phyloP scores from a whole-genome alignment of 768 basidiomycete genomes.

The Podaxis rugospora region DNA sequence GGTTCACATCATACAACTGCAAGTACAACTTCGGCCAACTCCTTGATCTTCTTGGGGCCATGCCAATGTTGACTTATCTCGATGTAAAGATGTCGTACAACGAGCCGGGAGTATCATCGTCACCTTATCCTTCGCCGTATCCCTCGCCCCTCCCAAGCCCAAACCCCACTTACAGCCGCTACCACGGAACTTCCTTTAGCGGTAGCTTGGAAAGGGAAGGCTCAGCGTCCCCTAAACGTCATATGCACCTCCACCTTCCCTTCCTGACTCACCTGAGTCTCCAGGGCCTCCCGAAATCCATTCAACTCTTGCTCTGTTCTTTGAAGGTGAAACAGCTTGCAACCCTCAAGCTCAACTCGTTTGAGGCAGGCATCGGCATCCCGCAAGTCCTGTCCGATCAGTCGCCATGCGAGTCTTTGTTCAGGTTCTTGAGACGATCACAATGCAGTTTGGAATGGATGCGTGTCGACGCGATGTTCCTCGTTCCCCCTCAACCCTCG shows the following conservation, averaged over 20 bases:
- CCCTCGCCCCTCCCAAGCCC: slow-evolving; percentile 7
- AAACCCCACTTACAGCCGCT: not conserved
- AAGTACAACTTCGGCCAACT: slow-evolving; percentile 10
- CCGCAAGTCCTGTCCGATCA: slow-evolving; percentile 7
- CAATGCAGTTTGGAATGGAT: slow-evolving; percentile 6
- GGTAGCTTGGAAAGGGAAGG: not conserved
- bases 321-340: slow-evolving; percentile 4
- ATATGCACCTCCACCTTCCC: slow-evolving; percentile 5
- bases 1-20: slow-evolving; percentile 7
- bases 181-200: not conserved
- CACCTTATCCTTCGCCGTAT: slow-evolving; percentile 9
- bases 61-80: slow-evolving; percentile 7
- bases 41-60: slow-evolving; percentile 9
- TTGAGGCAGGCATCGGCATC: slow-evolving; percentile 9
- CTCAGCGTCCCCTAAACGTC: slow-evolving; percentile 5
- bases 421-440: slow-evolving; percentile 10
- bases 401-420: slow-evolving; percentile 8
- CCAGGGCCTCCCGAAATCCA: slow-evolving; percentile 8
- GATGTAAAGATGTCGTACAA: slow-evolving; percentile 10
- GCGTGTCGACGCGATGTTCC: slow-evolving; percentile 9
- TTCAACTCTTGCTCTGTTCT: slow-evolving; percentile 3
- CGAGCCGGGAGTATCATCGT: slow-evolving; percentile 5
- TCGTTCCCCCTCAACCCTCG: slow-evolving; percentile 8
- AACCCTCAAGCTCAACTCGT: slow-evolving; percentile 7
- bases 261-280: slow-evolving; percentile 8